These are phyloP conservation scores for Calycina marina DNA, from an alignment of 2,329 filamentous ascomycete genomes.

Conservation along the genomic window DNA sequence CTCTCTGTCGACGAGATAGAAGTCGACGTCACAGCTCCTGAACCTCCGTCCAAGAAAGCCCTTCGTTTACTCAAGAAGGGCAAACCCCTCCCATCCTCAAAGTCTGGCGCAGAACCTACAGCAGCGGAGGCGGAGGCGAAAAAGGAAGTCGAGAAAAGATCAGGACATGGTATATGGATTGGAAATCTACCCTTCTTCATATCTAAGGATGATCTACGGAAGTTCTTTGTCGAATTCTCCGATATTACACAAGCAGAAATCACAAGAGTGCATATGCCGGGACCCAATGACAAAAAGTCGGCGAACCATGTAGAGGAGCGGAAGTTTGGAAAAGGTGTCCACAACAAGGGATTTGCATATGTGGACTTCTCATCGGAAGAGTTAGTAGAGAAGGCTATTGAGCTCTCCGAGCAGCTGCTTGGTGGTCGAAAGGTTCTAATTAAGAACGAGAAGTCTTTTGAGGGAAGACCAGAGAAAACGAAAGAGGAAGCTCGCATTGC, in stretches of 20 bases:
- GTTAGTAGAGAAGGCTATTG: constrained; percentile 59
- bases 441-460: constrained; percentile 81
- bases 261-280: constrained; percentile 51
- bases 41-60: constrained; percentile 90
- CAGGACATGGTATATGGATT: constrained; percentile 83
- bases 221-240: constrained; percentile 63
- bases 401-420: constrained; percentile 71
- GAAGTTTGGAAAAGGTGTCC: constrained; percentile 17
- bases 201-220: constrained; percentile 58
- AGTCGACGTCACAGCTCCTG: constrained; percentile 77
- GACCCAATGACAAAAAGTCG: constrained; percentile 29
- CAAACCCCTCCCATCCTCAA: constrained; percentile 37
- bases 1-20: constrained; percentile 57
- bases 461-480: constrained; percentile 68
- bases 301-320: constrained; percentile 20
- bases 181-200: constrained; percentile 83
- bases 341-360: constrained; percentile 91
- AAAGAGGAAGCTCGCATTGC: constrained; percentile 20
- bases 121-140: constrained; percentile 17
- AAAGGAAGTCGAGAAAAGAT: constrained; percentile 40
- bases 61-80: constrained; percentile 81
- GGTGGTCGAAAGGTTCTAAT: constrained; percentile 71
- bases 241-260: constrained; percentile 58
- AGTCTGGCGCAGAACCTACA: constrained; percentile 25
- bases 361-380: constrained; percentile 67